Evolutionary conservation across 139 green algal genomes (phyloP).

Genomic region (Chlorella sp.): DNA sequence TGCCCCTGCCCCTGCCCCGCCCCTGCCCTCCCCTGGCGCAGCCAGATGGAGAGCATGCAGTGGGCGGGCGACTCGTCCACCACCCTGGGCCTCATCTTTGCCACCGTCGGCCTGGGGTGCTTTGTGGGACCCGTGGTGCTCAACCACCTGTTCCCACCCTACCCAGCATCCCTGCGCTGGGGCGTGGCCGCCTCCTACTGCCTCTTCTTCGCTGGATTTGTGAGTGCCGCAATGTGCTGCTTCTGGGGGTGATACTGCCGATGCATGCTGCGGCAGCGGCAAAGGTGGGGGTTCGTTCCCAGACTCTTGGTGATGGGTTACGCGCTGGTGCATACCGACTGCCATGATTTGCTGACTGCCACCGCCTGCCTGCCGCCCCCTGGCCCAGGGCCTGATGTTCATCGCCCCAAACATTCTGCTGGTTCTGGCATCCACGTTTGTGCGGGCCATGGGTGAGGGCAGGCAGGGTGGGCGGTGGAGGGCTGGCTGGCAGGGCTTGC

Average conservation of each 20-base stretch:
- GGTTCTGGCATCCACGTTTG: slow-evolving; percentile 38
- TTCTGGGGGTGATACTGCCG: too few relatives aligned
- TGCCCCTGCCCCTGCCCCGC: too few relatives aligned
- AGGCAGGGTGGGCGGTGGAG: background rate
- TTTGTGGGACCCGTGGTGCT: slow-evolving; percentile 56
- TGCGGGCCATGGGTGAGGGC: slow-evolving; percentile 41
- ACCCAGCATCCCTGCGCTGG: slow-evolving; percentile 16
- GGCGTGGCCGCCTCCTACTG: slow-evolving; percentile 21
- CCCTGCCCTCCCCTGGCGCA: too few relatives aligned
- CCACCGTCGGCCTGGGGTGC: slow-evolving; percentile 56
- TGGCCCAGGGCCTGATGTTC: slow-evolving; percentile 25
- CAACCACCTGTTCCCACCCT: slow-evolving; percentile 39
- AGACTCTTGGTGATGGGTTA: too few relatives aligned
- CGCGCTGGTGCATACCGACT: too few relatives aligned
- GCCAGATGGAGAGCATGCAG: slow-evolving; percentile 53
- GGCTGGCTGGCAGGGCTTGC: too few relatives aligned
- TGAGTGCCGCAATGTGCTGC: too few relatives aligned
- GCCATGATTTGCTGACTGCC: too few relatives aligned
- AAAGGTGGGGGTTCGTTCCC: too few relatives aligned
- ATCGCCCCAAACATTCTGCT: slow-evolving; percentile 32
- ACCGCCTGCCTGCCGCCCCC: too few relatives aligned
- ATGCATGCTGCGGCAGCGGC: too few relatives aligned
- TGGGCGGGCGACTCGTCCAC: slow-evolving; percentile 14
- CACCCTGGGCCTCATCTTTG: slow-evolving; percentile 64
- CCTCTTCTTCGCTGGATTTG: slow-evolving; percentile 26